Conservation (phyloP, 1,284 basidiomycete genomes). For the Anthracocystis walkeri region DNA sequence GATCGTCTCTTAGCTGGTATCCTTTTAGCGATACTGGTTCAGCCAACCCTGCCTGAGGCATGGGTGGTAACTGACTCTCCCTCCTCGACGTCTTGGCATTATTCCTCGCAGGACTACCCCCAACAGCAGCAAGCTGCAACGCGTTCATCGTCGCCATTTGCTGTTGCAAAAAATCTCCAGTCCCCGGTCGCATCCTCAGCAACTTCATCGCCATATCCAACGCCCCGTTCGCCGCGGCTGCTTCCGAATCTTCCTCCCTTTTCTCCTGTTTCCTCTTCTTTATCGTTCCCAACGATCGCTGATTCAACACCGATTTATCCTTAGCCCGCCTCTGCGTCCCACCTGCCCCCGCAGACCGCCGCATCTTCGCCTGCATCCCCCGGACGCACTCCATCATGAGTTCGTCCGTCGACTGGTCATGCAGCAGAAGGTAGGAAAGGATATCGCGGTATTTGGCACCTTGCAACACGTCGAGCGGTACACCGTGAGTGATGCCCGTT, state of each 20-base stretch:
- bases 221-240: conserved; percentile 36
- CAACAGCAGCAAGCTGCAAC: conserved; percentile 43
- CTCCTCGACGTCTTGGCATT: conserved; percentile 20
- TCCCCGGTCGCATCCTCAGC: conserved; percentile 61
- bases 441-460: conserved; percentile 90
- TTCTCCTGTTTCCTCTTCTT: conserved; percentile 93
- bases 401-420: conserved; percentile 65
- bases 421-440: conserved; percentile 64
- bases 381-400: conserved; percentile 85
- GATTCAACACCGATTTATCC: conserved; percentile 75
- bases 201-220: conserved; percentile 64
- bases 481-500: conserved; percentile 72
- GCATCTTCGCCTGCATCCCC: conserved; percentile 77
- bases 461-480: conserved; percentile 88
- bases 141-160: conserved; percentile 61
- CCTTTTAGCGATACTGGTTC: neutral
- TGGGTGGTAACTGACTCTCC: conserved; percentile 25
- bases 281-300: conserved; percentile 91
- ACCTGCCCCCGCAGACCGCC: conserved; percentile 6
- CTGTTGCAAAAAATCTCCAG: conserved; percentile 62
- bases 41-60: conserved; percentile 17
- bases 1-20: conserved; percentile 36
- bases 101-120: conserved; percentile 38
- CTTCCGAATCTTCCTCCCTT: conserved; percentile 72
- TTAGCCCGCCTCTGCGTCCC: conserved; percentile 76